A percentile compares a stretch with the other conserved stretches of the same genome.
These are phyloP conservation scores for Abortiporus biennis DNA, from an alignment of 1,284 basidiomycete genomes.

Conservation along the genomic window DNA sequence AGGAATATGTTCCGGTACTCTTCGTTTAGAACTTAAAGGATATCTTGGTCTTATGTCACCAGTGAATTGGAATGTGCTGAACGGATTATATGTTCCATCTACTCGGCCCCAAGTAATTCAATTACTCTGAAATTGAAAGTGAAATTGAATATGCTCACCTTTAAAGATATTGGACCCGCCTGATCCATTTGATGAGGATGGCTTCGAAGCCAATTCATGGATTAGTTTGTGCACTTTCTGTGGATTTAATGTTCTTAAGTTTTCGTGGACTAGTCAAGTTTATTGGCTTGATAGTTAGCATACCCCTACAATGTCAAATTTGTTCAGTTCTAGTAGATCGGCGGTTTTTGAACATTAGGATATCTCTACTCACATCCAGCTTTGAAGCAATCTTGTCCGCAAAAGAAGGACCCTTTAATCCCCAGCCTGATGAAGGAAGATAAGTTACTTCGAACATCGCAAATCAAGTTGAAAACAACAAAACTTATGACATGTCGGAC, in stretches of 20 bases:
- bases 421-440: conserved; percentile 50
- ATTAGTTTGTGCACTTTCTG: conserved; percentile 78
- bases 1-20: conserved; percentile 70
- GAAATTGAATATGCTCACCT: conserved; percentile 16
- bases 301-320: no score
- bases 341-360: no score
- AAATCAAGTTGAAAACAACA: conserved; percentile 21
- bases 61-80: conserved; percentile 60
- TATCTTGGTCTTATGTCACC: conserved; percentile 72
- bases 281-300: no score
- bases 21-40: conserved; percentile 66
- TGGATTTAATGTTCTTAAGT: no score
- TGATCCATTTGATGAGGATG: conserved; percentile 24
- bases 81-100: conserved; percentile 76
- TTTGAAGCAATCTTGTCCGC: conserved; percentile 84
- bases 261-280: no score
- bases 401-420: conserved; percentile 79
- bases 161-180: conserved; percentile 27
- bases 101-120: conserved; percentile 2
- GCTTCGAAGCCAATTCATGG: conserved; percentile 55
- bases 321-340: no score
- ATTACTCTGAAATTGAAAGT: no score
- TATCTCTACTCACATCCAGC: conserved; percentile 55
- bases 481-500: conserved; percentile 83
- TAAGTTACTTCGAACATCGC: neutral